These are phyloP conservation scores for Syzygium malaccense DNA, from an alignment of 441 rosid genomes.

Conservation along the genomic window DNA sequence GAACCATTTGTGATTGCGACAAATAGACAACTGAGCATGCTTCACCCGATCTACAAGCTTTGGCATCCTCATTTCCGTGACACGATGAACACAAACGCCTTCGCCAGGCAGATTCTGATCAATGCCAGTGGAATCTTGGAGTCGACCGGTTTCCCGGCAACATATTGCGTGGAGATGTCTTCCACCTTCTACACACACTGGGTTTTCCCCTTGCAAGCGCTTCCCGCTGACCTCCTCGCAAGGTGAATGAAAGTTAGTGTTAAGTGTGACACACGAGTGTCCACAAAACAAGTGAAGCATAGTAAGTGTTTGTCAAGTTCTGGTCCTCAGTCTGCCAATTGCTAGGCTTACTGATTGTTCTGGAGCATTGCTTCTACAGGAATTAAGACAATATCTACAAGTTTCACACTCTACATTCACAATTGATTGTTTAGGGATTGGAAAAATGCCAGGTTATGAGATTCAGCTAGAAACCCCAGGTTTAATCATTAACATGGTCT, in stretches of 20 bases:
- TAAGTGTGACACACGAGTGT: neutral
- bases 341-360: neutral
- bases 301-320: neutral
- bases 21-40: slow-evolving; percentile 64
- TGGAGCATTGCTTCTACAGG: neutral
- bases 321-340: neutral
- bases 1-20: slow-evolving; percentile 79
- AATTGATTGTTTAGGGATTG: neutral
- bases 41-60: slow-evolving; percentile 73
- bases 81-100: slow-evolving; percentile 81
- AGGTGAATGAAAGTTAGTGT: slow-evolving; percentile 28
- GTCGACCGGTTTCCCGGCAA: slow-evolving; percentile 46
- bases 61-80: slow-evolving; percentile 74
- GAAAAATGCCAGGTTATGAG: neutral
- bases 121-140: slow-evolving; percentile 69
- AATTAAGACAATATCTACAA: neutral
- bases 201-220: slow-evolving; percentile 66
- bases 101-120: slow-evolving; percentile 57
- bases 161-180: slow-evolving; percentile 75
- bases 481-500: neutral
- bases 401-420: neutral
- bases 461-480: too few relatives aligned
- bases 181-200: slow-evolving; percentile 51
- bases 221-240: slow-evolving; percentile 72
- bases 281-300: neutral